Percentiles rank a stretch among this genome's conserved stretches.
phyloP scores from a whole-genome alignment of 805 yeast species.

The Ogataea pilisensis region DNA sequence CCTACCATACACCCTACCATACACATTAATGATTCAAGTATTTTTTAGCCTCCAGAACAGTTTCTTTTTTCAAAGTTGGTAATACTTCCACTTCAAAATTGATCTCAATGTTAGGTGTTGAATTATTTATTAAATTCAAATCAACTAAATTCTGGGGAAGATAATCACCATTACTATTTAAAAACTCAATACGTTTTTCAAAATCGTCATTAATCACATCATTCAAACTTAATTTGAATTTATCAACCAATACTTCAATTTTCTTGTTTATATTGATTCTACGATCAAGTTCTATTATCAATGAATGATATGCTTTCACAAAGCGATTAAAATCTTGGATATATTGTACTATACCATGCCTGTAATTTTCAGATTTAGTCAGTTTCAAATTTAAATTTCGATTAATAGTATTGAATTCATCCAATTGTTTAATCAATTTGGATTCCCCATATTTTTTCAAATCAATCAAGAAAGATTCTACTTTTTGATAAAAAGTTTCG shows the following conservation, averaged over 20 bases:
- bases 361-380: conserved; percentile 9
- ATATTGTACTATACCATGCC: conserved; percentile 16
- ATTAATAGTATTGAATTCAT: conserved; percentile 15
- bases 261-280: conserved; percentile 39
- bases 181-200: conserved; percentile 38
- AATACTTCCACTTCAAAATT: conserved; percentile 19
- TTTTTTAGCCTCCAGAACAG: conserved; percentile 18
- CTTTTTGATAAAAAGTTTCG: conserved; percentile 15
- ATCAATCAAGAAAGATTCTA: conserved; percentile 16
- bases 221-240: conserved; percentile 38
- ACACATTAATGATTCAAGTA: conserved; percentile 2
- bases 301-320: conserved; percentile 45
- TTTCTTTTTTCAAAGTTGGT: conserved; percentile 17
- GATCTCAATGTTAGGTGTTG: conserved; percentile 21
- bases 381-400: conserved; percentile 11
- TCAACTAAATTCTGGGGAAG: conserved; percentile 42
- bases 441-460: conserved; percentile 30
- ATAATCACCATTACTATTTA: conserved; percentile 46
- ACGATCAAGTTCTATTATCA: conserved; percentile 50
- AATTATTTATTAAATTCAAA: conserved; percentile 18
- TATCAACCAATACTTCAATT: conserved; percentile 37
- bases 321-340: conserved; percentile 49
- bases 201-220: conserved; percentile 41
- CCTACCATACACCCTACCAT: too few species aligned
- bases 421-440: conserved; percentile 18